phyloP scores from a whole-genome alignment of 1,284 basidiomycete species.

The Irpex rosettiformis region DNA sequence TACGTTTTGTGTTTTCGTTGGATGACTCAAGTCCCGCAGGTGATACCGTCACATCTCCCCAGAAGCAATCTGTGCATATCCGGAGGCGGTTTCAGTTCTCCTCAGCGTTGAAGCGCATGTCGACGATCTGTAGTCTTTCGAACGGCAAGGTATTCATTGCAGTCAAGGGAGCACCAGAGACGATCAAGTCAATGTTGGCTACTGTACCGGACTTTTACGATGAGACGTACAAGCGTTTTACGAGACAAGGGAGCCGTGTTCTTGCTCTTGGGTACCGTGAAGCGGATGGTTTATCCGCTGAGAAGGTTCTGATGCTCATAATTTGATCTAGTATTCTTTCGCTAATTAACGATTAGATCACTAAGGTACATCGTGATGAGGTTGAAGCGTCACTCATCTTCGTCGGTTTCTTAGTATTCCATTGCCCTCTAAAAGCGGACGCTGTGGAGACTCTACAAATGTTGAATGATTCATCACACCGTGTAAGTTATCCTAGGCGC shows the following conservation, averaged over 20 bases:
- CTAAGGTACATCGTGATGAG: conserved; percentile 73
- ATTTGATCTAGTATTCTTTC: not conserved
- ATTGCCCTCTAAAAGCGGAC: conserved; percentile 93
- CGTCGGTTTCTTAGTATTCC: conserved; percentile 93
- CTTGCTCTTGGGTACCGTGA: conserved; percentile 87
- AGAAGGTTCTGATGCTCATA: conserved; percentile 50
- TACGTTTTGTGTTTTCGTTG: not conserved
- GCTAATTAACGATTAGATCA: conserved; percentile 56
- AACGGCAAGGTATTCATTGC: conserved; percentile 58
- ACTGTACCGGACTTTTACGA: conserved; percentile 79
- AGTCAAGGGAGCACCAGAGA: conserved; percentile 95
- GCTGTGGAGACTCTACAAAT: conserved; percentile 87
- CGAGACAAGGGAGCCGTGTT: conserved; percentile 86
- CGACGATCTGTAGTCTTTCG: conserved; percentile 76
- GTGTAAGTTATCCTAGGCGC: conserved; percentile 50
- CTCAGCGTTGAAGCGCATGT: conserved; percentile 94
- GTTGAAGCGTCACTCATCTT: conserved; percentile 80
- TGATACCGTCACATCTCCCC: conserved; percentile 67
- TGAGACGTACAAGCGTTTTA: conserved; percentile 91
- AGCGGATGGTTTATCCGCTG: conserved; percentile 61
- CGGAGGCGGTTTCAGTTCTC: conserved; percentile 95
- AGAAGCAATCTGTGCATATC: conserved; percentile 66
- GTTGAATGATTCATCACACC: conserved; percentile 91
- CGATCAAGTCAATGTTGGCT: conserved; percentile 83
- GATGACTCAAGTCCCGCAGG: conserved; percentile 28